Evolutionary conservation across 176 grass and related monocot species (phyloP).

Genomic region (Ensete glaucum): DNA sequence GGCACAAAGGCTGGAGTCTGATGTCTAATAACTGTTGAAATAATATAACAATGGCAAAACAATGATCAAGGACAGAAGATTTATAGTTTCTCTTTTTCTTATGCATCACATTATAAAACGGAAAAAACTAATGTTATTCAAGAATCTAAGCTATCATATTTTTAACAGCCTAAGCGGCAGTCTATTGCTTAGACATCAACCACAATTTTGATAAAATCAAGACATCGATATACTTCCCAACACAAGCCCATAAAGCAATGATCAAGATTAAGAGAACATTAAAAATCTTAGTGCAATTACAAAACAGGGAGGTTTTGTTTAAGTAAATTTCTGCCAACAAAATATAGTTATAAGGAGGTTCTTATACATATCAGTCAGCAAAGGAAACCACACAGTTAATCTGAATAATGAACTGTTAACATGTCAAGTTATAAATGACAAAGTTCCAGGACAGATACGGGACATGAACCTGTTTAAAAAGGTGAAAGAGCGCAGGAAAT

Average conservation of each 20-base stretch:
- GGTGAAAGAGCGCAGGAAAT: conserved; percentile 90
- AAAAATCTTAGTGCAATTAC: neutral
- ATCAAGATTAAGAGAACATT: neutral
- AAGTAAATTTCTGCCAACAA: neutral
- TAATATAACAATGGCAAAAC: neutral
- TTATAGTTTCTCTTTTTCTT: neutral
- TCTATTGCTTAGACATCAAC: neutral
- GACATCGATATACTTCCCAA: conserved; percentile 7
- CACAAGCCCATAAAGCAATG: neutral
- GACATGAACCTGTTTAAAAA: conserved; percentile 67
- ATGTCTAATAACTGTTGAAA: too few relatives aligned
- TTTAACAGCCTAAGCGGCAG: neutral
- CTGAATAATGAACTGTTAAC: neutral
- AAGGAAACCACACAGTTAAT: neutral
- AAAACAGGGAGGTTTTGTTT: neutral
- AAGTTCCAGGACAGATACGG: neutral
- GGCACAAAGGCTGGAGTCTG: too few relatives aligned
- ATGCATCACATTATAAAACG: neutral
- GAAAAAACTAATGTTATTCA: neutral
- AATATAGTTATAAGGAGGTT: too few relatives aligned
- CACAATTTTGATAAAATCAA: conserved; percentile 10
- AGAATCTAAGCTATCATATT: too few relatives aligned
- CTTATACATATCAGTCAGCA: neutral
- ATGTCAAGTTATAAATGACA: neutral
- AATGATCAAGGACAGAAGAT: neutral